Conservation (phyloP, 2,329 filamentous ascomycete species). For the Hortaea werneckii region DNA sequence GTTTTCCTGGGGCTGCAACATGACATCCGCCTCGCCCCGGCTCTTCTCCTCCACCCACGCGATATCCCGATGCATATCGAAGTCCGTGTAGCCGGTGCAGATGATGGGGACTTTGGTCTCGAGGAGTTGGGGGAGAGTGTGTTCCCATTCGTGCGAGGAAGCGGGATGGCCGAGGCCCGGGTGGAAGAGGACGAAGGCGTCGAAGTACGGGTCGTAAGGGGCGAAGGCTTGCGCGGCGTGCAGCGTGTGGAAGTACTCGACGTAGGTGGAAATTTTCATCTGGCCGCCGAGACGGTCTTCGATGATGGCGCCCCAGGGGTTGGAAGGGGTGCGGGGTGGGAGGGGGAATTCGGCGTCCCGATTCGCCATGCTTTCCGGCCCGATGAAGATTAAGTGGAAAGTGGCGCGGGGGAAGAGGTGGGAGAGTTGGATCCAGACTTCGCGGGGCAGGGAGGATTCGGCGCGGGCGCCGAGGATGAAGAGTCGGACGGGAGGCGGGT, state of each 20-base stretch:
- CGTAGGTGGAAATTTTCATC: constrained; percentile 95
- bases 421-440: constrained; percentile 89
- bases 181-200: constrained; percentile 95
- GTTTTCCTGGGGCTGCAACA: constrained; percentile 90
- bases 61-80: constrained; percentile 87
- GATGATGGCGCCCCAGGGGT: constrained; percentile 88
- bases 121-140: constrained; percentile 77
- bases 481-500: constrained; percentile 78
- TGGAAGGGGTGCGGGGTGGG: constrained; percentile 70
- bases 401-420: constrained; percentile 88
- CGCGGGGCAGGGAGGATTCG: constrained; percentile 89
- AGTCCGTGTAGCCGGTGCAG: constrained; percentile 90
- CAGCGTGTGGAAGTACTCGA: constrained; percentile 96
- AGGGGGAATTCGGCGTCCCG: constrained; percentile 88
- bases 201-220: constrained; percentile 96
- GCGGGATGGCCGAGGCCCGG: constrained; percentile 91
- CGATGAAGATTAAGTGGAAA: constrained; percentile 88
- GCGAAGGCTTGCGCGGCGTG: constrained; percentile 85
- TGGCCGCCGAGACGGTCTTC: constrained; percentile 81
- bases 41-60: constrained; percentile 81
- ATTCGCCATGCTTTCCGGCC: constrained; percentile 90
- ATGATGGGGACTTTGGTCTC: constrained; percentile 95
- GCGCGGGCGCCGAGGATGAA: constrained; percentile 92
- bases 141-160: constrained; percentile 85
- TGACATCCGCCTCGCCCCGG: constrained; percentile 79